Evolutionary conservation across 176 grass and related monocot species (phyloP).

Genomic region (Hordeum vulgare): MorexV3_pseudomolecules_assembly NC_058523.1:44416715-44417214

Average conservation of each 20-base stretch:
- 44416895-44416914: too few species aligned
- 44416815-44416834: not conserved
- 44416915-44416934: too few species aligned
- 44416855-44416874: not conserved
- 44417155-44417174: too few species aligned
- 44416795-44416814: slow-evolving; percentile 42
- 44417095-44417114: not conserved
- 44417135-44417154: not conserved
- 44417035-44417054: not conserved
- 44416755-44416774: not conserved
- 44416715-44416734: slow-evolving; percentile 40
- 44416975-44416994: slow-evolving; percentile 11
- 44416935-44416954: slow-evolving; percentile 4
- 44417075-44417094: slow-evolving; percentile 15
- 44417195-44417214: too few species aligned
- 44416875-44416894: too few species aligned
- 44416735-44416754: slow-evolving; percentile 12
- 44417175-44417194: too few species aligned
- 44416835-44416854: not conserved
- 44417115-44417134: not conserved
- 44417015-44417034: not conserved
- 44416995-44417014: slow-evolving; percentile 18
- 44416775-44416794: slow-evolving; percentile 23
- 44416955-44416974: slow-evolving; percentile 8
- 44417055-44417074: not conserved